Evolutionary conservation across 345 rosid genomes (phyloP).

Genomic region (Erucastrum elatum): DNA sequence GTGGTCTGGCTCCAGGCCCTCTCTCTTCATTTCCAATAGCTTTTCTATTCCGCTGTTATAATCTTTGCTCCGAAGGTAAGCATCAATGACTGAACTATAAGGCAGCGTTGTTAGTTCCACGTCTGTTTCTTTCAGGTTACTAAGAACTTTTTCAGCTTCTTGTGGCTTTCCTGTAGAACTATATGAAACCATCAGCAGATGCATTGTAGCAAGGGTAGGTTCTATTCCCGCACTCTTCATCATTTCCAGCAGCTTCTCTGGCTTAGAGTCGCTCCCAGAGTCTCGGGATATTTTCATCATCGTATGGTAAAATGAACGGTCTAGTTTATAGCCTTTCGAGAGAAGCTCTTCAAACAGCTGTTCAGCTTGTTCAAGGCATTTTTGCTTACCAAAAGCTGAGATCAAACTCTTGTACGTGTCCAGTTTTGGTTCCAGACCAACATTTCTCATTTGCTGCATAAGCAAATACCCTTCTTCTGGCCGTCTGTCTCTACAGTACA

Average conservation of each 20-base stretch:
- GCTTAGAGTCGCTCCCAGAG: slow-evolving; percentile 71
- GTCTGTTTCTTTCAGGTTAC: slow-evolving; percentile 66
- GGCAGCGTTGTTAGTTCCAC: slow-evolving; percentile 67
- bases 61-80: slow-evolving; percentile 76
- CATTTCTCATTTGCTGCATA: slow-evolving; percentile 75
- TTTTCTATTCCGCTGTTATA: slow-evolving; percentile 68
- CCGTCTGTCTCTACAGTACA: slow-evolving; percentile 87
- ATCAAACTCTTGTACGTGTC: slow-evolving; percentile 92
- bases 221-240: slow-evolving; percentile 86
- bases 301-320: slow-evolving; percentile 84
- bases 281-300: slow-evolving; percentile 90
- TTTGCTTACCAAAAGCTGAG: slow-evolving; percentile 82
- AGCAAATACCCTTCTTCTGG: slow-evolving; percentile 81
- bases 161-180: slow-evolving; percentile 83
- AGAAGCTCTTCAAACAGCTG: slow-evolving; percentile 67
- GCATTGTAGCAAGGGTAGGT: slow-evolving; percentile 87
- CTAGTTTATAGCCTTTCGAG: slow-evolving; percentile 68
- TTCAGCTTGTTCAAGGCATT: slow-evolving; percentile 71
- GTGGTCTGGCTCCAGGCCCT: slow-evolving; percentile 80
- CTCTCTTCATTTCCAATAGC: slow-evolving; percentile 71
- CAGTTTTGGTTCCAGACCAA: slow-evolving; percentile 71
- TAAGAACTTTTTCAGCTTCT: slow-evolving; percentile 82
- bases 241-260: slow-evolving; percentile 61
- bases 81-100: slow-evolving; percentile 85
- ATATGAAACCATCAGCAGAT: slow-evolving; percentile 91